These are phyloP conservation scores for Pythium aristosporum DNA, from an alignment of 352 stramenopile genomes.

Conservation along the genomic window DNA sequence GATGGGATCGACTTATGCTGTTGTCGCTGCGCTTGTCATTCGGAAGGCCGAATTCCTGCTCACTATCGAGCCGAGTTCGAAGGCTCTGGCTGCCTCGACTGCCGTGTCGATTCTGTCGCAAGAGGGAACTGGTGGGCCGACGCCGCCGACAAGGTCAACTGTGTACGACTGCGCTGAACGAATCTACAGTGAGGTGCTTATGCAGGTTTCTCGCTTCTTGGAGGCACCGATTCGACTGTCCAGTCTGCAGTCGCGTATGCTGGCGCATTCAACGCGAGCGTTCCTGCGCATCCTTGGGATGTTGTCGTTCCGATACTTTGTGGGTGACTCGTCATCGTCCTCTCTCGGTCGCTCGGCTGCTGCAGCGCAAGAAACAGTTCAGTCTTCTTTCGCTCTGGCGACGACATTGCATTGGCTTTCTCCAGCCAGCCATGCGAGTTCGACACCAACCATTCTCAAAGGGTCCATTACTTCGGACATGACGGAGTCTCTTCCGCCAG, in stretches of 20 bases:
- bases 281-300: slow-evolving; percentile 80
- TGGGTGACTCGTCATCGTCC: slow-evolving; percentile 51
- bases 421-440: slow-evolving; percentile 24
- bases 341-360: slow-evolving; percentile 16
- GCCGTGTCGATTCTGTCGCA: slow-evolving; percentile 58
- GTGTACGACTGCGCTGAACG: slow-evolving; percentile 78
- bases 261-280: slow-evolving; percentile 71
- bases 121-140: slow-evolving; percentile 29
- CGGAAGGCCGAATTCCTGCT: slow-evolving; percentile 86
- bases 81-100: slow-evolving; percentile 63
- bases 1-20: slow-evolving; percentile 80
- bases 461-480: slow-evolving; percentile 15
- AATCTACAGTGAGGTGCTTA: slow-evolving; percentile 83
- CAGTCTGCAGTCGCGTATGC: slow-evolving; percentile 66
- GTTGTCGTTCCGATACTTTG: slow-evolving; percentile 73
- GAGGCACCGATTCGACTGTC: slow-evolving; percentile 77
- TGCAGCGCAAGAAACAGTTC: slow-evolving; percentile 49
- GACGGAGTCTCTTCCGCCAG: neutral
- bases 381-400: slow-evolving; percentile 71
- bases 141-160: slow-evolving; percentile 39
- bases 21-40: slow-evolving; percentile 79
- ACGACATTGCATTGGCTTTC: slow-evolving; percentile 78
- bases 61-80: slow-evolving; percentile 71
- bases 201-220: slow-evolving; percentile 81
- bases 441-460: slow-evolving; percentile 16